Percentiles rank a stretch among this genome's conserved stretches.
Evolutionary conservation across 352 stramenopile genomes (phyloP).

Genomic region (Elongisporangium senticosum): DNA sequence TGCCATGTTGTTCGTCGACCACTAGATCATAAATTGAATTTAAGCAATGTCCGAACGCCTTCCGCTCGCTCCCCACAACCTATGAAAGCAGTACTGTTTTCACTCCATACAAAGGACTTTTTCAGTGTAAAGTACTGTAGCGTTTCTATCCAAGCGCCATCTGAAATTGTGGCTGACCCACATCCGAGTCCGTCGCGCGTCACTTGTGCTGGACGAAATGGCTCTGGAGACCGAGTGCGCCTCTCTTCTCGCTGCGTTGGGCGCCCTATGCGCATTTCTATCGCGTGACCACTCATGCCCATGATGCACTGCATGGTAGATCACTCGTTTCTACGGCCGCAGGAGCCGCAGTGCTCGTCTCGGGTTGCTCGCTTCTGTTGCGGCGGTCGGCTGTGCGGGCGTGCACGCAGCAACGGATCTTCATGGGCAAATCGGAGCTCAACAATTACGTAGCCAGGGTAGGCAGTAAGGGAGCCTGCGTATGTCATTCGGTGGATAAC

Average conservation of each 20-base stretch:
- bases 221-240: neutral
- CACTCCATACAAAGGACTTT: neutral
- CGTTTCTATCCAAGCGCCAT: neutral
- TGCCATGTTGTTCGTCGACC: no score
- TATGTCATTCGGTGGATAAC: neutral
- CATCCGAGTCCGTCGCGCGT: neutral
- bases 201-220: neutral
- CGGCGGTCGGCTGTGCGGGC: conserved; percentile 12
- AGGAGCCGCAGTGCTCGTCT: conserved; percentile 22
- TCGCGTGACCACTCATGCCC: neutral
- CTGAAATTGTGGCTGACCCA: neutral
- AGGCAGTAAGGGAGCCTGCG: conserved; percentile 7
- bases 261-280: neutral
- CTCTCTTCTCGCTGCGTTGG: neutral
- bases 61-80: no score
- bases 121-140: neutral
- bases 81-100: neutral
- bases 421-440: conserved; percentile 54
- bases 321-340: conserved; percentile 1
- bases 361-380: conserved; percentile 21
- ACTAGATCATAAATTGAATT: no score
- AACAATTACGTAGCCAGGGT: conserved; percentile 62
- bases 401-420: conserved; percentile 33
- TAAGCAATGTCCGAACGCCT: no score
- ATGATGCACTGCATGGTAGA: neutral